Percentiles rank a stretch among this genome's conserved stretches.
phyloP scores from a whole-genome alignment of 495 filamentous ascomycete genomes.

The Evansstolkia leycettana region DNA sequence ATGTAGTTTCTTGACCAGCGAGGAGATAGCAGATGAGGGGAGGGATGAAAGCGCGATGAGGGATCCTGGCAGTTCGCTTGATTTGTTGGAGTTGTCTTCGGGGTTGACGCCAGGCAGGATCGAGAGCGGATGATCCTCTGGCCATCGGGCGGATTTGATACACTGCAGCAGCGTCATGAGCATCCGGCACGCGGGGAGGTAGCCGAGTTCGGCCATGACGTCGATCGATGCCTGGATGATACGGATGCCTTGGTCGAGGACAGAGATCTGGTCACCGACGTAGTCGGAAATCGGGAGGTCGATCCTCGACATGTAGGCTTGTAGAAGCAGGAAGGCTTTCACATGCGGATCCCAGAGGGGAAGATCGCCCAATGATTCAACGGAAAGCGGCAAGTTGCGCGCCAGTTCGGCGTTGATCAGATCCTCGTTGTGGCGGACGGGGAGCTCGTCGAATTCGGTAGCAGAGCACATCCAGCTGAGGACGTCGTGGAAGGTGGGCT shows the following conservation, averaged over 20 bases:
- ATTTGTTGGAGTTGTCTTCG: slow-evolving; percentile 19
- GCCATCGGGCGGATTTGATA: slow-evolving; percentile 89
- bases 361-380: slow-evolving; percentile 53
- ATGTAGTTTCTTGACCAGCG: slow-evolving; percentile 16
- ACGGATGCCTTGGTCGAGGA: slow-evolving; percentile 92
- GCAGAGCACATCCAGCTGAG: slow-evolving; percentile 87
- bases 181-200: slow-evolving; percentile 54
- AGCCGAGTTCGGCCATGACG: slow-evolving; percentile 82
- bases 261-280: slow-evolving; percentile 80
- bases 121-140: slow-evolving; percentile 62
- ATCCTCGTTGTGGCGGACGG: slow-evolving; percentile 98
- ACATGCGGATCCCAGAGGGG: slow-evolving; percentile 99
- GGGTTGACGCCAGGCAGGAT: slow-evolving; percentile 66
- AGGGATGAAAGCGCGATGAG: slow-evolving; percentile 18
- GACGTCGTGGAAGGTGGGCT: slow-evolving; percentile 74
- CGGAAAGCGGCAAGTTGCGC: slow-evolving; percentile 58
- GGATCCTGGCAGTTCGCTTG: slow-evolving; percentile 9
- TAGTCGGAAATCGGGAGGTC: slow-evolving; percentile 94
- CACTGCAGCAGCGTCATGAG: slow-evolving; percentile 82
- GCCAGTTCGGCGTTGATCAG: slow-evolving; percentile 91
- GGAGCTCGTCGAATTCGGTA: slow-evolving; percentile 93
- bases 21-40: slow-evolving; percentile 11
- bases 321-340: slow-evolving; percentile 87
- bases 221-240: slow-evolving; percentile 88
- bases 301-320: slow-evolving; percentile 89